Percentiles rank a stretch among this genome's conserved stretches.
Evolutionary conservation across 805 yeast species (phyloP).

Genomic region (Ogataea neopini): DNA sequence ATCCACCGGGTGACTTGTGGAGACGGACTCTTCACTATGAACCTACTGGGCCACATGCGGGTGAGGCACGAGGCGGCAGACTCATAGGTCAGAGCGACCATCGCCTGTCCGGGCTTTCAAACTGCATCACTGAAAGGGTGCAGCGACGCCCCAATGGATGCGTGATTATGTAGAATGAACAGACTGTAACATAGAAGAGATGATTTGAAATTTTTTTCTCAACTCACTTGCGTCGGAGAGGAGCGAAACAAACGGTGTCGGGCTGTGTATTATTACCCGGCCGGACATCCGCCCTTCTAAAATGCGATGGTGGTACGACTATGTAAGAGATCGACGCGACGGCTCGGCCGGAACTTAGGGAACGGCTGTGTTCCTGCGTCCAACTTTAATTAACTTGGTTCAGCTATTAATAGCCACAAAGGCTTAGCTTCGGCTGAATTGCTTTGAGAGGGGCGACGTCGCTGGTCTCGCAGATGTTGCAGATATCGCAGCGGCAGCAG

Average conservation of each 20-base stretch:
- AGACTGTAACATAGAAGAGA: not conserved
- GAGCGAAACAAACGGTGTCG: too few relatives aligned
- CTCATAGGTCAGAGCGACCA: not conserved
- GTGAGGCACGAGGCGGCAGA: constrained; percentile 5
- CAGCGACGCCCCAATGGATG: constrained; percentile 11
- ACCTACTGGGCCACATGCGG: constrained; percentile 2
- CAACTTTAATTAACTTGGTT: not conserved
- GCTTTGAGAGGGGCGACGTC: not conserved
- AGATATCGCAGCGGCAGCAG: too few relatives aligned
- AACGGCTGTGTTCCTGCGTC: not conserved
- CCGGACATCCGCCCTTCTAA: not conserved
- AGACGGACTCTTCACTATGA: not conserved
- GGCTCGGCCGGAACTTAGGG: not conserved
- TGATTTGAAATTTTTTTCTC: not conserved
- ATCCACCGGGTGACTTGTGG: constrained; percentile 3
- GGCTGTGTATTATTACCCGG: not conserved
- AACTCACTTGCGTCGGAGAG: not conserved
- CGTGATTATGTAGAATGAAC: not conserved
- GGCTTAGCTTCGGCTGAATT: not conserved
- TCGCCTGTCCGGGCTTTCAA: constrained; percentile 9
- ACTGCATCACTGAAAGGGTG: not conserved
- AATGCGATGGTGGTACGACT: not conserved
- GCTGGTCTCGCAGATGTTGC: too few relatives aligned
- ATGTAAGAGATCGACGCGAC: not conserved
- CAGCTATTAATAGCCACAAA: constrained; percentile 2